Percentiles rank a stretch among this genome's conserved stretches.
Evolutionary conservation across 352 stramenopile species (phyloP).

Genomic region (Poterioochromonas sp.): DNA sequence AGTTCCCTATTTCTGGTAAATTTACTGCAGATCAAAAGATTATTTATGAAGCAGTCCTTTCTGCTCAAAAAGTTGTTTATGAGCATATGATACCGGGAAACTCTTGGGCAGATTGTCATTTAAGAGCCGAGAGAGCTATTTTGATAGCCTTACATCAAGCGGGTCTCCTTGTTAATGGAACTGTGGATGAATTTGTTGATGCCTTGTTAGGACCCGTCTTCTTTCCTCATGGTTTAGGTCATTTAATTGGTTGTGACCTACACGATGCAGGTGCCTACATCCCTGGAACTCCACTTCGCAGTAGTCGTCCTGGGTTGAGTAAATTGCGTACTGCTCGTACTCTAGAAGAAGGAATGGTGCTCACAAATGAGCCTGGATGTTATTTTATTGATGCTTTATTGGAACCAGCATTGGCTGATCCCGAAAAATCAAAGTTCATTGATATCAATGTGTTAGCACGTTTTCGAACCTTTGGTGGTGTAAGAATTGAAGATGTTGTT

Average conservation of each 20-base stretch:
- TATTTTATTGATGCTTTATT: constrained; percentile 98
- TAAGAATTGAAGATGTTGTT: constrained; percentile 94
- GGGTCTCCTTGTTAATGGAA: constrained; percentile 73
- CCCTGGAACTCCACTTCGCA: constrained; percentile 41
- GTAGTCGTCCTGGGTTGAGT: constrained; percentile 53
- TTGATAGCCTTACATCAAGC: constrained; percentile 62
- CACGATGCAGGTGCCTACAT: constrained; percentile 83
- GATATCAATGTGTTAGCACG: constrained; percentile 62
- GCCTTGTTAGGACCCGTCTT: constrained; percentile 91
- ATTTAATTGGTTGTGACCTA: constrained; percentile 95
- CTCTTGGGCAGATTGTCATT: constrained; percentile 89
- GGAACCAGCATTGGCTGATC: constrained; percentile 73
- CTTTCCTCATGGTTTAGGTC: constrained; percentile 96
- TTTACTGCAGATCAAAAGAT: constrained; percentile 79
- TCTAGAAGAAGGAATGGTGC: constrained; percentile 68
- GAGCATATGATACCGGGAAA: constrained; percentile 78
- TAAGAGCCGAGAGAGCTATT: constrained; percentile 76
- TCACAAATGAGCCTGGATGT: constrained; percentile 93
- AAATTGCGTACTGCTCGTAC: constrained; percentile 82
- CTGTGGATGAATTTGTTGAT: constrained; percentile 87
- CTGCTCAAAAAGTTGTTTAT: constrained; percentile 78
- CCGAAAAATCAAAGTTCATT: constrained; percentile 62
- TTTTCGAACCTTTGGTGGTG: constrained; percentile 61
- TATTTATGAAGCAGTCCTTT: constrained; percentile 86
- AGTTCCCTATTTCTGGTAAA: constrained; percentile 80